Evolutionary conservation across 495 filamentous ascomycete genomes (phyloP).

Genomic region (Penicillium pulvis): DNA sequence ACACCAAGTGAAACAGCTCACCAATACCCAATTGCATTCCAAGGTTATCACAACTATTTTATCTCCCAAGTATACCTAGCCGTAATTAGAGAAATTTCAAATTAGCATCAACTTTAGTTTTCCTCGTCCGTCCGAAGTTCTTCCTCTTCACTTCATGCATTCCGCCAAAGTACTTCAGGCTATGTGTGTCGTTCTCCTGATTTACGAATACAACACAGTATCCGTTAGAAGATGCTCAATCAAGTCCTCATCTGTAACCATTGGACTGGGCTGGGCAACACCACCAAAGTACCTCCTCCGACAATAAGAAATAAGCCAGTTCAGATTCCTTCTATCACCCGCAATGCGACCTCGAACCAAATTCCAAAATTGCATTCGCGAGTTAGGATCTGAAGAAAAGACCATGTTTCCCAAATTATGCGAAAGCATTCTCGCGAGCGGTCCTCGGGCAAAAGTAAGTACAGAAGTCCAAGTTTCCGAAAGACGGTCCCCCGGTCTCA

Average conservation of each 20-base stretch:
- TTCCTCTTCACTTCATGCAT: too few species aligned
- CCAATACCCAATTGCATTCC: constrained; percentile 24
- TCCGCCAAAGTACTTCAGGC: too few species aligned
- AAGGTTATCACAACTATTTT: neutral
- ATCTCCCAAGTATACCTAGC: neutral
- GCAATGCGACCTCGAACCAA: neutral
- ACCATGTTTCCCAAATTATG: neutral
- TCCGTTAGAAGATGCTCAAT: neutral
- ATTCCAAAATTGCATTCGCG: neutral
- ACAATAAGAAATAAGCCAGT: neutral
- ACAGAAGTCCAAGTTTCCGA: neutral
- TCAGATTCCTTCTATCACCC: neutral
- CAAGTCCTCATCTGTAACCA: neutral
- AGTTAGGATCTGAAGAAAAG: neutral
- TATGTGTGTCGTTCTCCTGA: neutral
- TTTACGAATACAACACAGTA: neutral
- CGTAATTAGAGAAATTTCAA: neutral
- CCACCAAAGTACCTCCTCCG: neutral
- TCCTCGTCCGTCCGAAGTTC: too few species aligned
- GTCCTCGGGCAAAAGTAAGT: neutral
- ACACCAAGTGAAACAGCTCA: neutral
- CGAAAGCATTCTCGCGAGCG: neutral
- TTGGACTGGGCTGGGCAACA: neutral
- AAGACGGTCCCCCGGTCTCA: neutral
- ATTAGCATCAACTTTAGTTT: neutral